Evolutionary conservation across 2,329 filamentous ascomycete genomes (phyloP), one percentile per base, ranked within the genome.

Genomic region (Leptoxyphium fumago): DNA sequence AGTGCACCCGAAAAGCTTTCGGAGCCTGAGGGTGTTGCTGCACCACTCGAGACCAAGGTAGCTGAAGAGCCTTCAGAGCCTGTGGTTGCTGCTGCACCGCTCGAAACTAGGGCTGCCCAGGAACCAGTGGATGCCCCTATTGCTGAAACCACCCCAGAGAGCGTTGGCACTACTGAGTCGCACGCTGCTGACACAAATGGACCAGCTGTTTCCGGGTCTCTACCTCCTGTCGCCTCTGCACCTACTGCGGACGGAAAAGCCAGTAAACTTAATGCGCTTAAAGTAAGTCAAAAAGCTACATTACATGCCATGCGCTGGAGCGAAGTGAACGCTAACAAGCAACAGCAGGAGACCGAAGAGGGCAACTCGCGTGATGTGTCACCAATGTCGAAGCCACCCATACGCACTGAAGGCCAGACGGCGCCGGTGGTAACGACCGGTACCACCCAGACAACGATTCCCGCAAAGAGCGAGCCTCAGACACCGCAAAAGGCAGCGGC

Each of bases 351-450:
- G n/a, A 43, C 49, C 41, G 42, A 45, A 29, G 54, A 50, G 17
- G 58, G 60, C 42, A 64, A 61, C 13, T 36, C 32, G 41, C 60
- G 64, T 38, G 66, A 67, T 47, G 61, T 66, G 36, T 65, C 61
- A 21, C 64, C 61, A 30, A 63, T 63, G 58, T 61, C 64, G 48
- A 60, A 60, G 45, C 53, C 61, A n/a, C 57, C 59, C 17, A 60
- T 55, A 18, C 45, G 40, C 8, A 51, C 50, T 32, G 46, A 45
- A 4, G 54, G 57, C 41, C 62, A 66, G 50, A 62, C 56, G 10
- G 48, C 62, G 45, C 65, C 66, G 5, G 54, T 52, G 6, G 63
- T 67, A 42, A 67, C 65, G 17, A 64, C 61, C 9, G 65, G 64
- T 39, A 57, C 58, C 10, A 44, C 40, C 6, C 55, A 61, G 46